Evolutionary conservation across 768 basidiomycete species (phyloP), one percentile per base, ranked within the genome.

Genomic region (Tylopilus sp.): DNA sequence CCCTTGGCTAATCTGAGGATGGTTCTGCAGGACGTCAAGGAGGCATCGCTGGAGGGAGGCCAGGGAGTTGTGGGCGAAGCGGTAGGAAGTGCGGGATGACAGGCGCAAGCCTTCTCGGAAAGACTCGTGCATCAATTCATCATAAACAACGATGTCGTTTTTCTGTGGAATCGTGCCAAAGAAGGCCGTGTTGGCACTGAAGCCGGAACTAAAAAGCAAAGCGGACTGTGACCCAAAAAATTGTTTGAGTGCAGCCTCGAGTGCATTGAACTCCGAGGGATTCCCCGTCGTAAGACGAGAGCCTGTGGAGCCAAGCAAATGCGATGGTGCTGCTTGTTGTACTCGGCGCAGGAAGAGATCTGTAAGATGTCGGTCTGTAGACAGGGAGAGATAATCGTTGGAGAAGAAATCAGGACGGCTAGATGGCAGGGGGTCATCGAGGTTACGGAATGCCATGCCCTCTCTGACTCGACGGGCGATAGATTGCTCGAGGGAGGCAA

Each of bases 61-160:
- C 0, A 75, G 53, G 44, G 73, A 72, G 57, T 81, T 82, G 62
- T 82, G 81, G 9, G 56, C 36, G 64, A 83, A 81, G 4, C 63
- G 52, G 38, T 64, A 65, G 13, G 61, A 47, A 6, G 62, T 26
- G 25, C 61, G 18, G 15, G 67, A 57, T 15, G 73, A 75, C 2
- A 67, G 57, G 15, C 74, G 65, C 60, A 80, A 72, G 4, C 81
- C 81, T 44, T 81, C 79, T 56, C 77, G 73, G 15, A 71, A 72
- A 12, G 75, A 78, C 6, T 76, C 73, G 50, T 83, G 82, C 13
- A 81, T 71, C 47, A 76, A 64, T 45, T 78, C 77, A 61, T 83
- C 82, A 51, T 73, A 75, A 11, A 84, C 50, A 44, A 83, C 67
- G 51, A 73, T 71, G 55, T 84, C 82, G 10, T 66, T 60, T 2